Conservation (phyloP, 257 asterid genomes). For the Ilex asprella region DNA sequence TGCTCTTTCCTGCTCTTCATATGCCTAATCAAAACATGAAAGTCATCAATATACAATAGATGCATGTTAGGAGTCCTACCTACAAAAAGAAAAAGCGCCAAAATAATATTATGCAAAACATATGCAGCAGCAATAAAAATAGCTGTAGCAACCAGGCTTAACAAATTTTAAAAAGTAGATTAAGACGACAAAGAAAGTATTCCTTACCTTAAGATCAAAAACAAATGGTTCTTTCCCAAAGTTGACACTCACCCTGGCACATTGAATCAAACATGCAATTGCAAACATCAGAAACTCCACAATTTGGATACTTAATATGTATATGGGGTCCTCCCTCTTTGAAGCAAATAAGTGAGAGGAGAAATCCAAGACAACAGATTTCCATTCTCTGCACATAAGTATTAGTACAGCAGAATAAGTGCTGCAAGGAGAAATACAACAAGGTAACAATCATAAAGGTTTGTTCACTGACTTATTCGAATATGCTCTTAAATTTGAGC, state of each 20-base stretch:
- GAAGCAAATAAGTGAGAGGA: not conserved
- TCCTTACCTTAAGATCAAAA: slow-evolving; percentile 72
- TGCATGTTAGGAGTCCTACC: too few relatives aligned
- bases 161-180: not conserved
- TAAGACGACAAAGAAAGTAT: slow-evolving; percentile 6
- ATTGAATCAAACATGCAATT: slow-evolving; percentile 20
- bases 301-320: too few relatives aligned
- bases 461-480: too few relatives aligned
- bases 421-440: too few relatives aligned
- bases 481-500: too few relatives aligned
- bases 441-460: too few relatives aligned
- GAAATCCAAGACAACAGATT: too few relatives aligned
- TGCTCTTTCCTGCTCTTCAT: slow-evolving; percentile 76
- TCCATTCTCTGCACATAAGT: too few relatives aligned
- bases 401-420: too few relatives aligned
- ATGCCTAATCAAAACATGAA: slow-evolving; percentile 46
- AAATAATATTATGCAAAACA: not conserved
- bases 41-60: not conserved
- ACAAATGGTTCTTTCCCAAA: slow-evolving; percentile 78
- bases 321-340: not conserved
- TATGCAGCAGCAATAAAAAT: not conserved
- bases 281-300: slow-evolving; percentile 12
- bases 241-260: slow-evolving; percentile 80
- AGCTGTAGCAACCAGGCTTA: slow-evolving; percentile 4
- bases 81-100: not conserved